These are phyloP conservation scores for Hypoxylon sp. DNA, from an alignment of 2,329 filamentous ascomycete species.

Conservation along the genomic window DNA sequence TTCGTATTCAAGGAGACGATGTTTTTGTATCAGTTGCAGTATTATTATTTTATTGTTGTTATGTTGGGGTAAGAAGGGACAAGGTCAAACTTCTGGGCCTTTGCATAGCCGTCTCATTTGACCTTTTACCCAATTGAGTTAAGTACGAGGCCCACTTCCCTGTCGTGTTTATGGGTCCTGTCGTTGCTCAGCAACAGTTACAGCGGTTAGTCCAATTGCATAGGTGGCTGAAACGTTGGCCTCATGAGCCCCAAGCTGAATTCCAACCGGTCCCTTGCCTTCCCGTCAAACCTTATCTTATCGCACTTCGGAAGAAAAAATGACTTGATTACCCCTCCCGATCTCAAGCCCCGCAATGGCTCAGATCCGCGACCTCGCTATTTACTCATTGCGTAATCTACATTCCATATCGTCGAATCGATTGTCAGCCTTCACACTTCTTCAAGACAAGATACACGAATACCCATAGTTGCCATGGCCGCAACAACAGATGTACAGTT, in stretches of 20 bases:
- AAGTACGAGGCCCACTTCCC: constrained; percentile 18
- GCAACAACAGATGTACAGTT: constrained; percentile 64
- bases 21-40: constrained; percentile 52
- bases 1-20: constrained; percentile 45
- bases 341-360: constrained; percentile 29
- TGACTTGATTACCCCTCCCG: constrained; percentile 31
- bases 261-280: constrained; percentile 25
- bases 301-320: constrained; percentile 10
- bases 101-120: constrained; percentile 49
- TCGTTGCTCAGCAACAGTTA: constrained; percentile 49
- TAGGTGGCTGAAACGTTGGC: constrained; percentile 43
- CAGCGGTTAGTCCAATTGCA: constrained; percentile 42
- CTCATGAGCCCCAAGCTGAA: constrained; percentile 41
- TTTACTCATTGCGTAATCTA: constrained; percentile 44
- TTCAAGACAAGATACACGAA: constrained; percentile 15
- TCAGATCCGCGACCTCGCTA: constrained; percentile 22
- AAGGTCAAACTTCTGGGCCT: constrained; percentile 36
- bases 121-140: constrained; percentile 44
- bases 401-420: constrained; percentile 36
- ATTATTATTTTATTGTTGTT: constrained; percentile 53
- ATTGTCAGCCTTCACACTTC: constrained; percentile 17
- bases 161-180: constrained; percentile 41
- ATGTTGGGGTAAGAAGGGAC: constrained; percentile 46
- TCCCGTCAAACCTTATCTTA: constrained; percentile 34
- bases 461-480: constrained; percentile 55